A percentile compares a stretch with the other conserved stretches of the same genome.
Conservation (phyloP, 2,329 filamentous ascomycete species). For the Spiromastix sp. region DNA sequence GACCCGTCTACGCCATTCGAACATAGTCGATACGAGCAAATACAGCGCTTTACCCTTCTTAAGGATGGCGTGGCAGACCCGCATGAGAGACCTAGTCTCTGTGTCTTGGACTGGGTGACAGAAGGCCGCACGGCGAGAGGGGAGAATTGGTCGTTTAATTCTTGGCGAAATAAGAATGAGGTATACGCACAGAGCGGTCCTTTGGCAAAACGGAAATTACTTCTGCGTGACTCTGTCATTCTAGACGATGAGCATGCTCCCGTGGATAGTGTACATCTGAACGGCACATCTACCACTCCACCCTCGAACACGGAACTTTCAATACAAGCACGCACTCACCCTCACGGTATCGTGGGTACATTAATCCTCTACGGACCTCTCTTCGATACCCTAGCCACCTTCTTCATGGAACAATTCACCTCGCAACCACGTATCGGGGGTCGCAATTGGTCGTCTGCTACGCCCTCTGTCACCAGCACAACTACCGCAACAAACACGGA, state of each 20-base stretch:
- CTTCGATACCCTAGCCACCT: slow-evolving; percentile 55
- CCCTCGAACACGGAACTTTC: slow-evolving; percentile 4
- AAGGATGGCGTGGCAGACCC: slow-evolving; percentile 3
- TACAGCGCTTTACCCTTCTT: slow-evolving; percentile 60
- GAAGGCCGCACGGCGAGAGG: slow-evolving; percentile 75
- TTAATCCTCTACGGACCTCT: slow-evolving; percentile 68
- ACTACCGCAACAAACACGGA: slow-evolving; percentile 11
- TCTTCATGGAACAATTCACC: slow-evolving; percentile 71
- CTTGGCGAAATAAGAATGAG: slow-evolving; percentile 79
- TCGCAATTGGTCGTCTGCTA: slow-evolving; percentile 53
- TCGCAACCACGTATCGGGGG: slow-evolving; percentile 71
- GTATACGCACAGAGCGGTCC: slow-evolving; percentile 38
- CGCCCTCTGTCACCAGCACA: slow-evolving; percentile 12
- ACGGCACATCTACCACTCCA: slow-evolving; percentile 19
- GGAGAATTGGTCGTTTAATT: slow-evolving; percentile 75
- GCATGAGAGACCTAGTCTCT: slow-evolving; percentile 48
- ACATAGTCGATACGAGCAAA: slow-evolving; percentile 72
- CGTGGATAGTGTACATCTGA: slow-evolving; percentile 20
- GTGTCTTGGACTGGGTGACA: slow-evolving; percentile 88
- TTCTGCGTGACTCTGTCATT: slow-evolving; percentile 78
- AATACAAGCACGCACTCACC: slow-evolving; percentile 54
- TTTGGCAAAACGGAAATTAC: slow-evolving; percentile 44
- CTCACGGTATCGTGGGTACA: slow-evolving; percentile 70
- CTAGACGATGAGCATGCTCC: slow-evolving; percentile 46
- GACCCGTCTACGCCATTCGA: slow-evolving; percentile 91